These are phyloP conservation scores for Citrus reticulata DNA, from an alignment of 345 rosid genomes.

Conservation along the genomic window DNA sequence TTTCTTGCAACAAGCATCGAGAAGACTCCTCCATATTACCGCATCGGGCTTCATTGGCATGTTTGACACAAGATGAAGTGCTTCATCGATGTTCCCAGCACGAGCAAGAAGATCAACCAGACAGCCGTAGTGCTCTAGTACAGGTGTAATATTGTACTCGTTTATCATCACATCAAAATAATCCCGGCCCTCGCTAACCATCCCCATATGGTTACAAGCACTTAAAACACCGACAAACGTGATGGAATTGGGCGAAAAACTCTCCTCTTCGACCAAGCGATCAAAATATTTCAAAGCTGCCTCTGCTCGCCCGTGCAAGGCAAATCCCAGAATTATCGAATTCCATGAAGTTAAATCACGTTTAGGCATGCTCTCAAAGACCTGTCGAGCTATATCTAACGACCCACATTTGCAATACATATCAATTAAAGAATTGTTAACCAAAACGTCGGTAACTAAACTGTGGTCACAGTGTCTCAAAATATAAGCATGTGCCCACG, in stretches of 20 bases:
- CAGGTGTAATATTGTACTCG: conserved; percentile 58
- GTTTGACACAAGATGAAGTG: conserved; percentile 47
- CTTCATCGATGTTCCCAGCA: conserved; percentile 66
- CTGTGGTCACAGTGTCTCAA: conserved; percentile 32
- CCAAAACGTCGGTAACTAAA: conserved; percentile 42
- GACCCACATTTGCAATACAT: conserved; percentile 87
- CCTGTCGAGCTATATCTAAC: conserved; percentile 51
- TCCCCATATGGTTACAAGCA: conserved; percentile 66
- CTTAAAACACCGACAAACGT: conserved; percentile 62
- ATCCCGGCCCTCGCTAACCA: conserved; percentile 56
- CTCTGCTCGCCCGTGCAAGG: conserved; percentile 63
- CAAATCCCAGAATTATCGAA: conserved; percentile 66
- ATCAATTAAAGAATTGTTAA: conserved; percentile 61
- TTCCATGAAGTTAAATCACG: conserved; percentile 77
- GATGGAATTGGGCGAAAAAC: conserved; percentile 50
- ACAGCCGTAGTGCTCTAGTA: conserved; percentile 77
- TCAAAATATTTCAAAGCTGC: conserved; percentile 48
- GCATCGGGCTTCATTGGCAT: conserved; percentile 79
- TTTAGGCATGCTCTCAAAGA: conserved; percentile 55
- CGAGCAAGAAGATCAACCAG: conserved; percentile 69
- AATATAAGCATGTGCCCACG: conserved; percentile 69
- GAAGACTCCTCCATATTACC: conserved; percentile 88
- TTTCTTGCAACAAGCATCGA: conserved; percentile 70
- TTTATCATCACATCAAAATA: conserved; percentile 61
- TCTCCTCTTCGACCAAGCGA: conserved; percentile 32